Evolutionary conservation across 1,284 basidiomycete species (phyloP).

Genomic region (Ceratobasidium sp.): DNA sequence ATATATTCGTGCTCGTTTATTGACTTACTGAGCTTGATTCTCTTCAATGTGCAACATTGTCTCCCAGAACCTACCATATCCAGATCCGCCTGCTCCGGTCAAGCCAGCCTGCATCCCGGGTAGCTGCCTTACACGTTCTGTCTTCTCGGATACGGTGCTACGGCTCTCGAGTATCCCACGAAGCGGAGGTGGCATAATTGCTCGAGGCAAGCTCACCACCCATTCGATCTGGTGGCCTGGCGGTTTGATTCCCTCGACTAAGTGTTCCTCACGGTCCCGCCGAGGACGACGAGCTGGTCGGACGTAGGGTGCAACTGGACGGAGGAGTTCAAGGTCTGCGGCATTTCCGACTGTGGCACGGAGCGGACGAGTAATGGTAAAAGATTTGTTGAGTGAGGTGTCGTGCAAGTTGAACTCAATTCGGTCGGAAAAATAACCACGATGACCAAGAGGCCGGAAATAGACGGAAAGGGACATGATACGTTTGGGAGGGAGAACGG

Average conservation of each 20-base stretch:
- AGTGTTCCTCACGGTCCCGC: constrained; percentile 56
- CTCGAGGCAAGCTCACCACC: constrained; percentile 55
- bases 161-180: constrained; percentile 31
- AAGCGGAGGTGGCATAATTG: constrained; percentile 49
- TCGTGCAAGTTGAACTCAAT: constrained; percentile 56
- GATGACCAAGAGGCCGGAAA: constrained; percentile 48
- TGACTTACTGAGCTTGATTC: constrained; percentile 64
- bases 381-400: constrained; percentile 51
- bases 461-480: constrained; percentile 36
- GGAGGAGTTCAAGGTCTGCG: constrained; percentile 63
- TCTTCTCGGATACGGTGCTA: constrained; percentile 24
- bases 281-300: constrained; percentile 57
- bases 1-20: background rate
- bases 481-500: constrained; percentile 14
- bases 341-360: constrained; percentile 57
- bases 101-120: constrained; percentile 47
- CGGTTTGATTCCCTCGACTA: constrained; percentile 62
- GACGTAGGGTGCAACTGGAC: constrained; percentile 63
- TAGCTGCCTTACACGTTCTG: constrained; percentile 23
- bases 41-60: constrained; percentile 69
- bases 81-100: constrained; percentile 49
- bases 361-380: constrained; percentile 58
- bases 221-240: constrained; percentile 59
- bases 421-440: constrained; percentile 61
- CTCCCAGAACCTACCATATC: constrained; percentile 63